These are phyloP conservation scores for Quercus ilex DNA, from an alignment of 306 rosid genomes.

Conservation along the genomic window DNA sequence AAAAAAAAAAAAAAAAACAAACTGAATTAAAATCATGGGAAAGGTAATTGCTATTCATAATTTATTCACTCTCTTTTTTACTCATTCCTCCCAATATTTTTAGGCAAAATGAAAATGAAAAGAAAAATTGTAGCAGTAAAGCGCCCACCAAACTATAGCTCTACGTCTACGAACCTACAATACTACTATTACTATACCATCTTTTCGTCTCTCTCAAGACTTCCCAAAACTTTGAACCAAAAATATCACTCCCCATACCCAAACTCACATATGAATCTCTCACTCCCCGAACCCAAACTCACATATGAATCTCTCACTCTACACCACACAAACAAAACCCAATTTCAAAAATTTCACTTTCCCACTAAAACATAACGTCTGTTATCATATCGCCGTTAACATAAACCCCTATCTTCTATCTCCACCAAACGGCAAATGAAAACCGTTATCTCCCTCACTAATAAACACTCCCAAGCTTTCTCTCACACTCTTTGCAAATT, in stretches of 20 bases:
- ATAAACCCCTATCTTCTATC: no score
- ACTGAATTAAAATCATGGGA: no score
- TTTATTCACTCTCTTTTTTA: no score
- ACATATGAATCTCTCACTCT: background rate
- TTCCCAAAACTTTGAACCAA: background rate
- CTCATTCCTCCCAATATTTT: no score
- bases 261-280: background rate
- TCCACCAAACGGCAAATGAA: background rate
- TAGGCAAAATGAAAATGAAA: no score
- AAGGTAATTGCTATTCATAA: no score
- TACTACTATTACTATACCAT: no score
- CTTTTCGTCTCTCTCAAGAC: no score
- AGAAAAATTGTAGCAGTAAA: no score
- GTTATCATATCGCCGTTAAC: background rate
- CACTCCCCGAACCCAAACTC: background rate
- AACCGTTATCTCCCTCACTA: background rate
- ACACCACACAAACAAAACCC: background rate
- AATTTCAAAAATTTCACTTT: conserved; percentile 5
- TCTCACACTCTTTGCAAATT: background rate
- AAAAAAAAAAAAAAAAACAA: no score
- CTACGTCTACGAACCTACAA: no score
- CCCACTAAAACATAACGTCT: conserved; percentile 14
- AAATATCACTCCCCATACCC: background rate
- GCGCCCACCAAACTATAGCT: no score
- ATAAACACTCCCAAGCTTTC: background rate